A percentile compares a stretch with the other conserved stretches of the same genome.
Evolutionary conservation across 371 early-diverging fungal species (phyloP).

Genomic region (Lichtheimia ramosa): DNA sequence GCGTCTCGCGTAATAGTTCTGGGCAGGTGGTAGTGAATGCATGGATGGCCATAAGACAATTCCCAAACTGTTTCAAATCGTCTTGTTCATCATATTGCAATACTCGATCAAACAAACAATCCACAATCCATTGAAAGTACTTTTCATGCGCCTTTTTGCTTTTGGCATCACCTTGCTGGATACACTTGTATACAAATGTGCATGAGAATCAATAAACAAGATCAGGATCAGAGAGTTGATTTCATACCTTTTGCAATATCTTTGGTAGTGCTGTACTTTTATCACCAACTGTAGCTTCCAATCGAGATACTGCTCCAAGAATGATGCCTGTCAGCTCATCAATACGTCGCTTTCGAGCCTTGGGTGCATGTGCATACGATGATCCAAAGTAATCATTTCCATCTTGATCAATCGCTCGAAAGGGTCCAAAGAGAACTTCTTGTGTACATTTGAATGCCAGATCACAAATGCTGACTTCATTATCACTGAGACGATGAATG

Average conservation of each 20-base stretch:
- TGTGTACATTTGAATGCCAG: slow-evolving; percentile 70
- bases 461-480: slow-evolving; percentile 75
- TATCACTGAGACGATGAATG: slow-evolving; percentile 75
- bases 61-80: slow-evolving; percentile 27
- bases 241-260: slow-evolving; percentile 33
- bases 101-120: slow-evolving; percentile 57
- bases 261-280: slow-evolving; percentile 26
- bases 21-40: slow-evolving; percentile 49
- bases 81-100: slow-evolving; percentile 55
- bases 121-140: slow-evolving; percentile 55
- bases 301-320: slow-evolving; percentile 45
- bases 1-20: slow-evolving; percentile 35
- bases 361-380: slow-evolving; percentile 24
- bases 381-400: slow-evolving; percentile 42
- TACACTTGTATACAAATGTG: slow-evolving; percentile 17
- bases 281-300: slow-evolving; percentile 19
- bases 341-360: slow-evolving; percentile 44
- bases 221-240: not conserved
- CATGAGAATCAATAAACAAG: not conserved
- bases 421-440: slow-evolving; percentile 73
- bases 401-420: slow-evolving; percentile 36
- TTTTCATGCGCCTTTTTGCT: slow-evolving; percentile 32
- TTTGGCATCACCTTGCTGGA: slow-evolving; percentile 36
- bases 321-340: slow-evolving; percentile 39
- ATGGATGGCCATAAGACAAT: slow-evolving; percentile 39